These are phyloP conservation scores for Periconia digitata DNA, from an alignment of 2,329 filamentous ascomycete genomes.

Conservation along the genomic window DNA sequence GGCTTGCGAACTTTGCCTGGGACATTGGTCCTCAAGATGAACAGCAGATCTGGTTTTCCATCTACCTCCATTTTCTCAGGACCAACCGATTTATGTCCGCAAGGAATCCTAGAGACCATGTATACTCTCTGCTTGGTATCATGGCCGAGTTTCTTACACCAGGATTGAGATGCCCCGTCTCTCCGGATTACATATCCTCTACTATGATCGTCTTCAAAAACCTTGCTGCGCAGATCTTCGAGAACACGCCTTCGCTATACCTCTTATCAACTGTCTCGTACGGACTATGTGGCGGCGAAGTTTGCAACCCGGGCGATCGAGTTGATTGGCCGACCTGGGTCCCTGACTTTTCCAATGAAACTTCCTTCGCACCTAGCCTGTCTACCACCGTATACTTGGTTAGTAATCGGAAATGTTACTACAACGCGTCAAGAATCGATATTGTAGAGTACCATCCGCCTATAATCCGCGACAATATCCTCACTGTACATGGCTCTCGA, in stretches of 20 bases:
- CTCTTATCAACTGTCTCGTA: neutral
- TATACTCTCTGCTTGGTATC: slow-evolving; percentile 1
- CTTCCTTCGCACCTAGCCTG: neutral
- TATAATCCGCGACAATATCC: neutral
- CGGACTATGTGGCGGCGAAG: neutral
- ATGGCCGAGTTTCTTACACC: neutral
- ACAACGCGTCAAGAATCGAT: neutral
- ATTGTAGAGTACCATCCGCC: neutral
- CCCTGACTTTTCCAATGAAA: neutral
- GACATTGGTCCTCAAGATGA: slow-evolving; percentile 1
- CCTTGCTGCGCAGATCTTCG: neutral
- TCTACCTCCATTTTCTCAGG: slow-evolving; percentile 1
- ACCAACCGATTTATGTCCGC: slow-evolving; percentile 1
- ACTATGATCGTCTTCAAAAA: neutral
- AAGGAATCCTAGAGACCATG: neutral
- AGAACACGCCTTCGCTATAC: neutral
- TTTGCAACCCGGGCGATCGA: neutral
- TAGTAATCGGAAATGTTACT: neutral
- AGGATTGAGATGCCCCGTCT: neutral
- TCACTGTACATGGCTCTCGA: neutral
- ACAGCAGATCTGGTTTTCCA: slow-evolving; percentile 1
- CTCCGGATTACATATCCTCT: neutral
- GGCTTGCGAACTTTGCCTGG: neutral
- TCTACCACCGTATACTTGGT: slow-evolving; percentile 1
- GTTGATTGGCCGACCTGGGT: neutral